Base-by-base conservation (phyloP, 1,284 basidiomycete genomes). In the Pseudozyma sp. region DNA sequence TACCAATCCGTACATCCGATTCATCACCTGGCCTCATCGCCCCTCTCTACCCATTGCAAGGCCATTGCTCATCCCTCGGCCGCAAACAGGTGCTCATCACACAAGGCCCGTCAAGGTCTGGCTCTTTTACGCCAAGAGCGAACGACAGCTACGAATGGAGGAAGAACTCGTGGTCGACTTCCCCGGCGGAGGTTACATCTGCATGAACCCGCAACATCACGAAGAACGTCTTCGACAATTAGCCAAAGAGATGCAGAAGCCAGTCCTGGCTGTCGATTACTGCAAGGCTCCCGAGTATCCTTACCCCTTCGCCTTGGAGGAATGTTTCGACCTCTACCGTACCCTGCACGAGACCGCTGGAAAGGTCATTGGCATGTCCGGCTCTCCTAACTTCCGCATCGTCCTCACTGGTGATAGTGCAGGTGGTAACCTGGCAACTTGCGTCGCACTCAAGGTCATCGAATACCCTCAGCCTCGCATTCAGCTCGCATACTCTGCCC, bases 171-270 rank as follows among this genome's bases (percentile, higher is more conserved):
- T 81, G 19, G 52, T 82, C 52, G 96, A 99, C 84, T 91, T 94
- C 71, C 95, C 95, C 19, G 96, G 96, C 8, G 96, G 96, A 10
- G 96, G 96, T 0, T 98, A 97, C 85, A 91, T 98, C 55, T 93
- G 93, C 40, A 97, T 98, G 95, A 67, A 66, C 14, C 71, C 71
- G 1, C 91, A 93, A 77, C 94, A 97, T 86, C 96, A 97, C 79
- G 95, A 97, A 86, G 96, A 98, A 83, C 89, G 96, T n/a, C 87
- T 98, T 51, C 88, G 93, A 53, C 88, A 89, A 74, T 96, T 96
- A 93, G 92, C 95, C 5, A 88, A 90, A 44, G 88, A 89, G 62
- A 94, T 92, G 0, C 89, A 91, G 8, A 91, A 90, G 80, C 93
- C 93, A 11, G 90, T 98, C 2, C 86, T 98, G 44, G 89, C 93